Evolutionary conservation across 129 eudicot genomes (phyloP).

Genomic region (Arctium lappa): DNA sequence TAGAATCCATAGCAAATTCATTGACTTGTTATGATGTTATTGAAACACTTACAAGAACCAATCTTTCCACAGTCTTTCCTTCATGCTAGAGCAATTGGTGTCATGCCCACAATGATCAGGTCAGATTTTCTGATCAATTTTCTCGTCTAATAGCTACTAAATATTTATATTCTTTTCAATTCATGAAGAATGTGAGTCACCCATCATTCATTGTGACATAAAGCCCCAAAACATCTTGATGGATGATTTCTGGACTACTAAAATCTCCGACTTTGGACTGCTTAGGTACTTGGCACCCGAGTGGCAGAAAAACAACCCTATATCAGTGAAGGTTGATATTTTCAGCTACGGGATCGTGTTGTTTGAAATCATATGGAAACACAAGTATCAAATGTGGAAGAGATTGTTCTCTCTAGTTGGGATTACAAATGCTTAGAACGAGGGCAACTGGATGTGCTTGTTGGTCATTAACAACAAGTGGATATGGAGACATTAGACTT

Average conservation of each 20-base stretch:
- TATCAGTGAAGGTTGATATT: slow-evolving; percentile 42
- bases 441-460: slow-evolving; percentile 24
- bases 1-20: too few relatives aligned
- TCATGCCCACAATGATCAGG: too few relatives aligned
- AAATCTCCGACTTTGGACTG: slow-evolving; percentile 51
- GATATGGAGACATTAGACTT: slow-evolving; percentile 10
- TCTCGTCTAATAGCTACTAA: too few relatives aligned
- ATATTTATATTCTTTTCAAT: neutral
- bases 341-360: slow-evolving; percentile 47
- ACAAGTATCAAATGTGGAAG: slow-evolving; percentile 12
- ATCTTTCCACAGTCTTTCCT: too few relatives aligned
- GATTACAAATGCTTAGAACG: slow-evolving; percentile 22
- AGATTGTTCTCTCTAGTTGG: slow-evolving; percentile 27
- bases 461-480: slow-evolving; percentile 2
- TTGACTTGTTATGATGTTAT: too few relatives aligned
- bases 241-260: slow-evolving; percentile 38
- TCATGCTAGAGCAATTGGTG: too few relatives aligned
- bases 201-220: slow-evolving; percentile 52
- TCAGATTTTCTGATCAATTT: too few relatives aligned
- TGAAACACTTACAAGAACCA: too few relatives aligned
- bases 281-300: slow-evolving; percentile 47
- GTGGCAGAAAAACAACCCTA: slow-evolving; percentile 43
- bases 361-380: slow-evolving; percentile 36
- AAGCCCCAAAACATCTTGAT: slow-evolving; percentile 53
- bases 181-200: slow-evolving; percentile 44